These are phyloP conservation scores for Hirsutella minnesotensis DNA, from an alignment of 2,329 filamentous ascomycete species.

Conservation along the genomic window DNA sequence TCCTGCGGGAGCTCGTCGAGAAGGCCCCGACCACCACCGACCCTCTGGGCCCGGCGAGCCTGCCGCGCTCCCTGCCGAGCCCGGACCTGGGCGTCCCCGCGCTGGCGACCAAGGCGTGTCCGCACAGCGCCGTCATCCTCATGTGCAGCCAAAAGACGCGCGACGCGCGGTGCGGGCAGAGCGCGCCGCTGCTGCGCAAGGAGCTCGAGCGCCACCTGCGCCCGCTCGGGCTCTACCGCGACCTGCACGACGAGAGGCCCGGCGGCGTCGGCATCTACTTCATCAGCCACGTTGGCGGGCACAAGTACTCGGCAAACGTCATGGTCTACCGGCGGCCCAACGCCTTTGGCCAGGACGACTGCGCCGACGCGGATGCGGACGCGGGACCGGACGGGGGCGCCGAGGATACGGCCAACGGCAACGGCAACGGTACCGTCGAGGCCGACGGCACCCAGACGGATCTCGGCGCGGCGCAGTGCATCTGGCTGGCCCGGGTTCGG, in stretches of 20 bases:
- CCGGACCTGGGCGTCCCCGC: slow-evolving; percentile 16
- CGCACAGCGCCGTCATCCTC: slow-evolving; percentile 77
- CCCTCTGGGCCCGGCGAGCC: slow-evolving; percentile 34
- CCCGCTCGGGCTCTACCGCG: slow-evolving; percentile 72
- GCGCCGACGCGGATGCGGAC: slow-evolving; percentile 7
- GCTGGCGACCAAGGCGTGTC: slow-evolving; percentile 41
- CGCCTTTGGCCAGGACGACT: slow-evolving; percentile 41
- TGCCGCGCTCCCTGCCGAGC: slow-evolving; percentile 23
- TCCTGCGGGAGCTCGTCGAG: slow-evolving; percentile 62
- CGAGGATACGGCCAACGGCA: slow-evolving; percentile 13
- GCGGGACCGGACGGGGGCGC: not conserved
- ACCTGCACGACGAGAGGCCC: slow-evolving; percentile 76
- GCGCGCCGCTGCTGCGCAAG: slow-evolving; percentile 73
- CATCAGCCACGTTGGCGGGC: slow-evolving; percentile 89
- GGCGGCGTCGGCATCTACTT: slow-evolving; percentile 95
- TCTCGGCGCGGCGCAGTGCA: slow-evolving; percentile 69
- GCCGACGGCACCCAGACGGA: slow-evolving; percentile 18
- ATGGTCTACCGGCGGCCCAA: slow-evolving; percentile 70
- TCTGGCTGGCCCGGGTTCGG: slow-evolving; percentile 76
- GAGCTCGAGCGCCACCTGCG: slow-evolving; percentile 86
- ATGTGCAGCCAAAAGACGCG: slow-evolving; percentile 92
- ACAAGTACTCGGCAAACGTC: slow-evolving; percentile 93
- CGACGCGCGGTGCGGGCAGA: slow-evolving; percentile 89
- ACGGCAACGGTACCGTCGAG: slow-evolving; percentile 18
- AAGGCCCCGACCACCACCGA: slow-evolving; percentile 61